Base-by-base conservation (phyloP, 768 basidiomycete genomes). In the Suillus subluteus region DNA sequence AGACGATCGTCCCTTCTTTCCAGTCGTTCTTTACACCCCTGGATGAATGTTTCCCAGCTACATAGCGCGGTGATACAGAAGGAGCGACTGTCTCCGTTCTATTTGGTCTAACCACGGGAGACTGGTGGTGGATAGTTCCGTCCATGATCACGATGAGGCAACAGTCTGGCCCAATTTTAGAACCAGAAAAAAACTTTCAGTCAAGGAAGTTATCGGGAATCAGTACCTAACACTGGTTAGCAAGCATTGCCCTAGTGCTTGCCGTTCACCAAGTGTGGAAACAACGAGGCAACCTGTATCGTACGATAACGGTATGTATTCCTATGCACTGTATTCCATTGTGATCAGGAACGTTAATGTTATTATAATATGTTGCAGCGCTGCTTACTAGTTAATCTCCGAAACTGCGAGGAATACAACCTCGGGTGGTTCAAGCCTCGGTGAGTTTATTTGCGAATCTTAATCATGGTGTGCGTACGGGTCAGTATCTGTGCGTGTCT, bases 321-420 rank as follows among this genome's bases (percentile, higher is more conserved):
- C 55, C 32, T 35, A 7, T 37, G 18, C 21, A 21, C 30, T 26
- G 13, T 52, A 9, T 3, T 56, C 55, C 11, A 35, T 6, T 6
- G 5, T 32, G 18, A 35, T 56, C 55, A 35, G 21, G 54, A 55
- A 35, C 32, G 11, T 11, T 55, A 5, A 56, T 55, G 54, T 18
- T 21, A 21, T 37, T 56, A 35, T n/a, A n/a, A 56, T 56, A 11
- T 35, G 6, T 21, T 21, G 18, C 18, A 37, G 55, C 12, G 32
- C 21, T 32, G 9, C 32, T 56, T 13, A 37, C 55, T 5, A 21
- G 6, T n/a, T 6, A 35, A 56, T 56, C 55, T 56, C 55, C 55
- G 55, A 56, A 37, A 35, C 55, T 56, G 32, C 55, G 32, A 56
- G 55, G 55, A 21, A 35, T 56, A n/a, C 55, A 56, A 56, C 55